Base-by-base conservation (phyloP, 352 stramenopile genomes). In the Phytopythium kandeliae region DNA sequence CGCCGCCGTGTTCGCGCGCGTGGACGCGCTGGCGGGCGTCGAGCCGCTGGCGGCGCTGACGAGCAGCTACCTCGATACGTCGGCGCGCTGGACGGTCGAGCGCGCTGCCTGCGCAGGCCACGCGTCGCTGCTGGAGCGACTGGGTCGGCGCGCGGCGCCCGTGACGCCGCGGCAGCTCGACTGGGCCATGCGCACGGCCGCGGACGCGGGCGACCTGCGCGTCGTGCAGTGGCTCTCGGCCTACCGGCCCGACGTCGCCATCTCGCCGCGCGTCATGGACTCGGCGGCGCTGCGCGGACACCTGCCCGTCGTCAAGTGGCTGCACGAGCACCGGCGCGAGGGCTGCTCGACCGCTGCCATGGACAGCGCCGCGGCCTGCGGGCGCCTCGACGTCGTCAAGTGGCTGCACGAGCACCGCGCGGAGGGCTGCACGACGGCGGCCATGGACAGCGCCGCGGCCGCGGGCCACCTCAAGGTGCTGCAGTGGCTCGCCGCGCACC, bases 201-300 rank as follows among this genome's bases (percentile, higher is more conserved):
- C 81, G 4, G 81, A 90, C 62, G 65, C 74, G n/a, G 79, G 79
- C 35, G 68, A 89, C 40, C 33, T 93, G 28, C 41, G 33, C 17
- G 60, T 87, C 16, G 64, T 93, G 7, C 58, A 75, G 42, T 93
- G 82, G 82, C 58, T 87, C 16, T 81, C 70, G 24, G 57, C 62
- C 0, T 84, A 90, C 48, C 63, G 73, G 1, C 74, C 76, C 6
- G 58, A 74, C 26, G 74, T 69, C 52, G 65, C 70, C 12, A 70
- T 83, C 17, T 85, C 76, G 1, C 72, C 71, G 28, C 75, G 71
- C 55, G 69, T 87, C n/a, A 89, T 94, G 78, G 79, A 94, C 63
- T 90, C 80, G 53, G 80, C 83, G 0, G 83, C 83, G 49, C 64
- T 79, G 28, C 69, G 71, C 22, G 83, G 83, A 0, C 80, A 90